Evolutionary conservation across 495 filamentous ascomycete species (phyloP), one percentile per base, ranked within the genome.

Genomic region (Evansstolkia leycettana): DNA sequence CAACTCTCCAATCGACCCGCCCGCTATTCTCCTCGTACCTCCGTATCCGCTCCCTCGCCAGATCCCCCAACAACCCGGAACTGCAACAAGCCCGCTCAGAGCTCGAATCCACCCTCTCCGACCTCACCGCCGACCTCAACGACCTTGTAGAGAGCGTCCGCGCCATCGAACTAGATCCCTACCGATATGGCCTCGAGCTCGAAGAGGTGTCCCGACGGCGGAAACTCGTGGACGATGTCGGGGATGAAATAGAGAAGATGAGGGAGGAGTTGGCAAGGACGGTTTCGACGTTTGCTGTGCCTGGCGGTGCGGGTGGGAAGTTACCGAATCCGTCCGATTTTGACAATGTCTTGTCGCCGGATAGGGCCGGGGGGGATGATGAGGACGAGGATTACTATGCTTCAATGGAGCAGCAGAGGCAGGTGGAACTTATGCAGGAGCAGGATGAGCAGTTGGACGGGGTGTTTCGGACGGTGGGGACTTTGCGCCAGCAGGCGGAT

Each of bases 21-120:
- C 74, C 84, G 19, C 79, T 93, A 38, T 94, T 94, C 70, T 78
- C 81, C 43, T 94, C 87, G 27, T 96, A 93, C 70, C 77, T 93
- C 27, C 90, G 90, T 53, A 96, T 98, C 63, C 84, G 86, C 48
- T 85, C 87, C 12, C 75, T 92, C 11, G 69, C 80, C 39, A 71
- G 76, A 39, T 78, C 71, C 4, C 64, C 75, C 26, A 60, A 60
- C 33, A 85, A 83, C 36, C 92, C 88, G 18, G 92, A 98, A 55
- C 80, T 96, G 25, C 62, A 74, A 32, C 82, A 92, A 54, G 76
- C 92, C 18, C 82, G 82, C 37, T 48, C 69, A 7, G 92, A 96
- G 45, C 87, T 98, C 48, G 76, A 85, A 51, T 54, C 68, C 9
- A 79, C 80, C 2, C 72, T 96, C 26, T 64, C 73, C 14, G 74